These are phyloP conservation scores for Marasmius fiardii DNA, from an alignment of 1,284 basidiomycete species.

Conservation along the genomic window DNA sequence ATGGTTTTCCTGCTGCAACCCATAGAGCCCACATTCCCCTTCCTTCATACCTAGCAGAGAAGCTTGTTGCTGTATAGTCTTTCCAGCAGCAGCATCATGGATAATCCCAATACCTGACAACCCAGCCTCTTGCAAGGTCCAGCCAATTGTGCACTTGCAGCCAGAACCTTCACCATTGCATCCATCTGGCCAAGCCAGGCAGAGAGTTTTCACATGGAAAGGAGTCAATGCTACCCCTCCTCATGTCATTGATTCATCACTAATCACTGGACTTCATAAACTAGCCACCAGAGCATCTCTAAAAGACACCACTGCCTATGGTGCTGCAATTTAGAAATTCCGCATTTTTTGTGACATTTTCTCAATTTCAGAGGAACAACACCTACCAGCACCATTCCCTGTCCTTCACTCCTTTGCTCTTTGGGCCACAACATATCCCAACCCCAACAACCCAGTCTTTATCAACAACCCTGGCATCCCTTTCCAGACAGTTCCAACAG, in stretches of 20 bases:
- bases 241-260: constrained; percentile 18
- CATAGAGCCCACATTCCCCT: constrained; percentile 11
- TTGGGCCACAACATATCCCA: constrained; percentile 12
- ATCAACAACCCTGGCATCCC: constrained; percentile 12
- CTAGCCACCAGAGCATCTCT: constrained; percentile 13
- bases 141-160: no score
- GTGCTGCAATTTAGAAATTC: constrained; percentile 24
- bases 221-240: constrained; percentile 25
- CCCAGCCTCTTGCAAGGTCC: constrained; percentile 10
- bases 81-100: constrained; percentile 16
- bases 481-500: constrained; percentile 21
- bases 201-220: constrained; percentile 28
- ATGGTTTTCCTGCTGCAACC: constrained; percentile 22
- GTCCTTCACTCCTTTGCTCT: constrained; percentile 2
- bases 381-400: not conserved
- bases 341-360: constrained; percentile 26
- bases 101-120: constrained; percentile 10
- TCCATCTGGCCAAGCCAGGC: constrained; percentile 21
- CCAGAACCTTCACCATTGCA: constrained; percentile 24
- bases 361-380: constrained; percentile 17
- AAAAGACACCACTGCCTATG: constrained; percentile 16
- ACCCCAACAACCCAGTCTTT: not conserved
- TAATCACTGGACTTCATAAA: not conserved
- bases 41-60: constrained; percentile 15
- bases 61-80: constrained; percentile 15